These are phyloP conservation scores for Fusarium coicis DNA, from an alignment of 2,329 filamentous ascomycete species.

Conservation along the genomic window DNA sequence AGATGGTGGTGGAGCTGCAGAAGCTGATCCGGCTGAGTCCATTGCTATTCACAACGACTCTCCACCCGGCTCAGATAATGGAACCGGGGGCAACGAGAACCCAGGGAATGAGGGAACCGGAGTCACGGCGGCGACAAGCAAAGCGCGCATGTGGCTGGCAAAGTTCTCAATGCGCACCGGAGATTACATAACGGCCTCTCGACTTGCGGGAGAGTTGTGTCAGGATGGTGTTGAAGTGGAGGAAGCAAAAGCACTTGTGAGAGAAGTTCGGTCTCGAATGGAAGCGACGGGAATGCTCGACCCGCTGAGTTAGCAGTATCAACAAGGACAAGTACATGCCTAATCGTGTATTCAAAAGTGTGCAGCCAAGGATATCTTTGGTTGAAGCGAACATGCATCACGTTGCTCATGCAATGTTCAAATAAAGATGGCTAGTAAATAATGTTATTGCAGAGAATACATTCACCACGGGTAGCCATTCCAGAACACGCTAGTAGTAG, in stretches of 20 bases:
- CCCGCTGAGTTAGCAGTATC: slow-evolving; percentile 37
- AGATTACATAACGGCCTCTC: slow-evolving; percentile 80
- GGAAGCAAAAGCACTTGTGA: slow-evolving; percentile 91
- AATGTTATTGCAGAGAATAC: background rate
- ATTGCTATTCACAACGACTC: slow-evolving; percentile 68
- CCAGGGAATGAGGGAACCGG: slow-evolving; percentile 71
- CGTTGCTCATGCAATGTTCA: slow-evolving; percentile 22
- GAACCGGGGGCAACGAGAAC: slow-evolving; percentile 49
- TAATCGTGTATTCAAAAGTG: background rate
- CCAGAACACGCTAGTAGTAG: background rate
- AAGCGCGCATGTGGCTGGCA: slow-evolving; percentile 93
- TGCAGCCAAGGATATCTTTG: background rate
- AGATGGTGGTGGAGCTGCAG: slow-evolving; percentile 69
- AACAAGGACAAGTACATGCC: slow-evolving; percentile 17
- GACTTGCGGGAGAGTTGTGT: slow-evolving; percentile 88
- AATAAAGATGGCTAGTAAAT: slow-evolving; percentile 1
- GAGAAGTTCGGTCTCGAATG: slow-evolving; percentile 83
- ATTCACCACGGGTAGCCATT: background rate
- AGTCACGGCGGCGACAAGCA: slow-evolving; percentile 90
- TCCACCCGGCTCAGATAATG: slow-evolving; percentile 53
- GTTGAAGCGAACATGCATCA: slow-evolving; percentile 21
- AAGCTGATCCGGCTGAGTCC: slow-evolving; percentile 57
- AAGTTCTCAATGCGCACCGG: slow-evolving; percentile 79
- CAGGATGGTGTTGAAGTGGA: slow-evolving; percentile 97
- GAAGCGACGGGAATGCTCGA: slow-evolving; percentile 59